These are phyloP conservation scores for Nicotiana obtusifolia DNA, from an alignment of 257 asterid genomes.

Conservation along the genomic window DNA sequence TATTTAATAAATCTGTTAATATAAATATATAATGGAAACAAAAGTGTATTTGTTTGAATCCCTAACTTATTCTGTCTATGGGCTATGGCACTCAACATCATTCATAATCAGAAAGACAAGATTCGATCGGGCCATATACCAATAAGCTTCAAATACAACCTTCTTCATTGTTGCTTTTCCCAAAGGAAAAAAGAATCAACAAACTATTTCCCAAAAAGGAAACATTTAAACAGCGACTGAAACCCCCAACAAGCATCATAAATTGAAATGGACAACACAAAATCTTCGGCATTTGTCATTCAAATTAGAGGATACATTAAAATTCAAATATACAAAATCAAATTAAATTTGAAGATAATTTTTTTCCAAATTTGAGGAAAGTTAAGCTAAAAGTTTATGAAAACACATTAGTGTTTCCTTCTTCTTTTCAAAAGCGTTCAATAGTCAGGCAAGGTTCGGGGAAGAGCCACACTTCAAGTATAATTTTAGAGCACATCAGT, in stretches of 20 bases:
- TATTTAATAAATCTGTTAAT: no score
- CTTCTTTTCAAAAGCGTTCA: background rate
- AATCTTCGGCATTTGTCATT: background rate
- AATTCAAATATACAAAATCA: no score
- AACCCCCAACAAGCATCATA: background rate
- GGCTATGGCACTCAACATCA: background rate
- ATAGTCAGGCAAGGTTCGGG: no score
- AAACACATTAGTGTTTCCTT: background rate
- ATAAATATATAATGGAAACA: no score
- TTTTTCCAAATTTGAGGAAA: background rate
- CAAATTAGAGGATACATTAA: no score
- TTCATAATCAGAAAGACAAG: background rate
- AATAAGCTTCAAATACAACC: background rate
- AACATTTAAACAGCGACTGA: constrained; percentile 11
- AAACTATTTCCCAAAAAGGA: constrained; percentile 6
- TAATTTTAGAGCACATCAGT: background rate
- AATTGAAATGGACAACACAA: background rate
- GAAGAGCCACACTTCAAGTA: no score
- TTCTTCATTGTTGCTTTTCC: background rate
- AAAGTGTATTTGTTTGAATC: no score
- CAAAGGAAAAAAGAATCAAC: background rate
- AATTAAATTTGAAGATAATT: no score
- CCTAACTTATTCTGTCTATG: no score
- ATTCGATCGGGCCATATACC: background rate
- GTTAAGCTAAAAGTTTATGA: background rate